Percentiles rank a stretch among this genome's conserved stretches.
Evolutionary conservation across 140 eudicot species (phyloP).

Genomic region (Cichorium intybus): DNA sequence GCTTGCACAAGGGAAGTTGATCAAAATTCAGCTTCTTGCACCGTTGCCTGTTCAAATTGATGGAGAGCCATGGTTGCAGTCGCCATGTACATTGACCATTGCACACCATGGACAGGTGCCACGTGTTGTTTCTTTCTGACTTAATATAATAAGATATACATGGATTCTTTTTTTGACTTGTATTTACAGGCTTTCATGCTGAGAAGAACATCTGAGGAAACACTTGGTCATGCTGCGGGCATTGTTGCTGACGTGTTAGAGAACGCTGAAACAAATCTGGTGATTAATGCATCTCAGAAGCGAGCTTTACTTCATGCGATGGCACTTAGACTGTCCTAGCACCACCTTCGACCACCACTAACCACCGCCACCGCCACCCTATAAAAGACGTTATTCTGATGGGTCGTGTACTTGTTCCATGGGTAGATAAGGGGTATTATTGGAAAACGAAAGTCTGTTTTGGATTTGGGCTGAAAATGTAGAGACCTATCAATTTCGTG

Average conservation of each 20-base stretch:
- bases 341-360: conserved; percentile 9
- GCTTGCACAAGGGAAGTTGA: conserved; percentile 76
- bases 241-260: conserved; percentile 80
- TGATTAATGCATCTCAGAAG: conserved; percentile 76
- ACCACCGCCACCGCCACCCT: not conserved
- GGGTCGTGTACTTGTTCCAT: not conserved
- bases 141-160: not conserved
- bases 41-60: conserved; percentile 87
- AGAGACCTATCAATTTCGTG: not conserved
- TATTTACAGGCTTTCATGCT: conserved; percentile 70
- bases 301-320: conserved; percentile 68
- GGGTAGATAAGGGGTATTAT: not conserved
- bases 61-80: conserved; percentile 87
- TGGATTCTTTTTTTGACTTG: no score
- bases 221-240: conserved; percentile 79
- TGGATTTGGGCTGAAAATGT: not conserved
- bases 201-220: conserved; percentile 62
- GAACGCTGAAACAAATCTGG: conserved; percentile 76
- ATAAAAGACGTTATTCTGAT: not conserved
- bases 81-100: conserved; percentile 76
- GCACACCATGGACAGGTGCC: conserved; percentile 85
- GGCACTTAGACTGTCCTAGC: conserved; percentile 70
- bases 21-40: conserved; percentile 65
- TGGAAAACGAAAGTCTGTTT: conserved; percentile 3
- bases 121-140: not conserved